Base-by-base conservation (phyloP, 768 basidiomycete genomes). In the Boletus tylopilopsis region DNA sequence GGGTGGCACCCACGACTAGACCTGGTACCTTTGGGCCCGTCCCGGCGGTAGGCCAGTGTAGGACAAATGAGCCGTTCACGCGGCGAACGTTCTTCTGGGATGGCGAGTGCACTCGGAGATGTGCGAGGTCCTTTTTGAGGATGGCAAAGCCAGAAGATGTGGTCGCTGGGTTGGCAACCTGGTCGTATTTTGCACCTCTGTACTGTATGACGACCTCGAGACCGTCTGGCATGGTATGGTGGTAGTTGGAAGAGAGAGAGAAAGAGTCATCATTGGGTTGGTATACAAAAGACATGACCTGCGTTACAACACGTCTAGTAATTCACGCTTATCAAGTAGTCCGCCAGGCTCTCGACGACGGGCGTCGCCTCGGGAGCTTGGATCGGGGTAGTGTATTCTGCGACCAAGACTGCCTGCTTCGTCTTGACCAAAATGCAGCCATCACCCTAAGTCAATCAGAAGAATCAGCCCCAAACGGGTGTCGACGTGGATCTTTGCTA, bases 361-460 rank as follows among this genome's bases (percentile, higher is more conserved):
- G 76, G 61, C 19, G 81, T 85, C 16, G 78, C 74, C 64, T 94
- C 93, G 15, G 71, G 58, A 2, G 82, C 84, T 63, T 87, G 85
- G 34, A 66, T 62, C 0, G 90, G 90, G 6, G 75, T 71, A 0
- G 51, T 51, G 68, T 95, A 97, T 62, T 85, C 84, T 6, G 81
- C 80, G 19, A 96, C 82, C 45, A 97, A 74, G 48, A 95, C 72
- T n/a, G 90, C 91, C 61, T 89, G 86, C 53, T 77, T 85, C 16
- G 91, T 94, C 75, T 87, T 88, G 40, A 88, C 83, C 50, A 93
- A 60, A 25, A 79, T 59, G 32, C 74, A 80, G 1, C 94, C 94
- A 64, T 90, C 81, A 19, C 75, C 77, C 92, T 94, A 61, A 5
- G 21, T 29, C 2, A 13, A 25, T 8, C 16, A 27, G 23, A 15